These are phyloP conservation scores for Zanthoxylum bungeanum DNA, from an alignment of 345 rosid species.

Conservation along the genomic window DNA sequence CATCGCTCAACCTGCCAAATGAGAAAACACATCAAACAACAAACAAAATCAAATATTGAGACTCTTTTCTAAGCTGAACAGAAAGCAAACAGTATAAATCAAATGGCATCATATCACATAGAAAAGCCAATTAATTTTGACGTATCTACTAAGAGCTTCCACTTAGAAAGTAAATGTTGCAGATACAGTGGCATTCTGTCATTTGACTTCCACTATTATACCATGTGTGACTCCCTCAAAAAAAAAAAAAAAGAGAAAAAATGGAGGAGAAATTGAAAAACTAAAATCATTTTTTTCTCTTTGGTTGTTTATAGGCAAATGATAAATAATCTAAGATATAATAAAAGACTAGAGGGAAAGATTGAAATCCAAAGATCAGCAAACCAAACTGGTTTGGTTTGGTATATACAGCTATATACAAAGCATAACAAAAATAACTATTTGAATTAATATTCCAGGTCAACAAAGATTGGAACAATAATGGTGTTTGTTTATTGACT, in stretches of 20 bases:
- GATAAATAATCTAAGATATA: background rate
- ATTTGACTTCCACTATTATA: background rate
- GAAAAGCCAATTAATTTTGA: background rate
- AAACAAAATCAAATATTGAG: background rate
- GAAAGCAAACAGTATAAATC: too few species aligned
- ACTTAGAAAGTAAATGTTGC: background rate
- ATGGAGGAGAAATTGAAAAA: background rate
- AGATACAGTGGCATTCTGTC: background rate
- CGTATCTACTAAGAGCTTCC: background rate
- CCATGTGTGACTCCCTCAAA: background rate
- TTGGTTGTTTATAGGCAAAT: background rate
- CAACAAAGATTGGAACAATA: background rate
- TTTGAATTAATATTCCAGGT: background rate
- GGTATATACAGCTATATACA: background rate
- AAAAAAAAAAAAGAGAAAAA: background rate
- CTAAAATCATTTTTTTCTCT: background rate
- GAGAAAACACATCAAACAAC: constrained; percentile 14
- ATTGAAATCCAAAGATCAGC: background rate
- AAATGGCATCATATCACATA: background rate
- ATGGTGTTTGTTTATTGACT: background rate
- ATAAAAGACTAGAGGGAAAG: background rate
- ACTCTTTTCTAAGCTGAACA: background rate
- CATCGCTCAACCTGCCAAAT: constrained; percentile 62
- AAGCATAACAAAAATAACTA: background rate
- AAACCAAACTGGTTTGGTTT: too few species aligned